A percentile compares a stretch with the other conserved stretches of the same genome.
These are phyloP conservation scores for Sanguinoderma infundibulare DNA, from an alignment of 1,284 basidiomycete genomes.

Conservation along the genomic window DNA sequence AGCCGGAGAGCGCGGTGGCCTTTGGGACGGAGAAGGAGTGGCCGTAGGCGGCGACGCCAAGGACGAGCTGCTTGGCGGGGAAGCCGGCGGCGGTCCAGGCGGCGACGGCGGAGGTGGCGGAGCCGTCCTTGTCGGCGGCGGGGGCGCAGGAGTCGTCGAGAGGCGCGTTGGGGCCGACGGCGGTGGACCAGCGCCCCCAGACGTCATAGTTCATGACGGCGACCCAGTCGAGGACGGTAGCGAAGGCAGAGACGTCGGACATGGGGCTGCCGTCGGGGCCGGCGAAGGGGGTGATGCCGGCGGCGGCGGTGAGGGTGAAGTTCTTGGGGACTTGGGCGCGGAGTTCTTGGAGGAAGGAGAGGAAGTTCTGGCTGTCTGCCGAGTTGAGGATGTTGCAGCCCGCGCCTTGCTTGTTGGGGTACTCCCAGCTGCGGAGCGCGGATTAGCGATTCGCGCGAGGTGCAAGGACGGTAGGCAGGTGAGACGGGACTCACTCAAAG, in stretches of 20 bases:
- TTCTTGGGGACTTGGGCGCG: slow-evolving; percentile 37
- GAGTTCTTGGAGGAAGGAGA: slow-evolving; percentile 59
- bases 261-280: slow-evolving; percentile 55
- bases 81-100: slow-evolving; percentile 69
- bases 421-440: slow-evolving; percentile 72
- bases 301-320: slow-evolving; percentile 61
- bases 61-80: slow-evolving; percentile 63
- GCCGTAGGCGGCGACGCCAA: slow-evolving; percentile 67
- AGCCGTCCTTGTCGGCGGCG: slow-evolving; percentile 58
- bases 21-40: slow-evolving; percentile 46
- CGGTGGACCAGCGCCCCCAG: slow-evolving; percentile 56
- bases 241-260: slow-evolving; percentile 61
- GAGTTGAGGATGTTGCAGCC: slow-evolving; percentile 70
- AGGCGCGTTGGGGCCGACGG: slow-evolving; percentile 72
- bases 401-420: slow-evolving; percentile 69
- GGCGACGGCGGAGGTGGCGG: slow-evolving; percentile 63
- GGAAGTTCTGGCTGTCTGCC: slow-evolving; percentile 65
- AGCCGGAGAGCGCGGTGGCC: slow-evolving; percentile 34
- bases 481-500: slow-evolving; percentile 68
- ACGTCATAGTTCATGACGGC: slow-evolving; percentile 79
- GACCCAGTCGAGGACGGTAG: slow-evolving; percentile 66
- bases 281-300: slow-evolving; percentile 58
- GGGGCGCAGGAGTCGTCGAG: slow-evolving; percentile 63
- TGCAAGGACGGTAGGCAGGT: too few species aligned
- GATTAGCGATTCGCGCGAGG: too few species aligned